A percentile compares a stretch with the other conserved stretches of the same genome.
Evolutionary conservation across 495 filamentous ascomycete genomes (phyloP).

Genomic region (Parathielavia hyrcaniae): DNA sequence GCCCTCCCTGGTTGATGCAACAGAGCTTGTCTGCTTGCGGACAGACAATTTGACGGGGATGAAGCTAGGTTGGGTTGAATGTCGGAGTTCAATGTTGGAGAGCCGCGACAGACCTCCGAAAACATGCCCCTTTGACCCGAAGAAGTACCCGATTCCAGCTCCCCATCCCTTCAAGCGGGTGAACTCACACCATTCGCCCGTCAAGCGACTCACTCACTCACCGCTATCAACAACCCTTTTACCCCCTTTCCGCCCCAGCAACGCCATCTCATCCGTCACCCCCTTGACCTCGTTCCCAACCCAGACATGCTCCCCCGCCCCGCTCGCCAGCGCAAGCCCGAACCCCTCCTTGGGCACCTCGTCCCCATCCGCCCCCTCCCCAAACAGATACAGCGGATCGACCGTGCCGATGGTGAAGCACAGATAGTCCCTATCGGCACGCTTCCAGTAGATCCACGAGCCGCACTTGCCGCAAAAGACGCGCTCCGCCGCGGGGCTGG

Average conservation of each 20-base stretch:
- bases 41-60: no score
- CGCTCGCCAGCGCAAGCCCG: constrained; percentile 30
- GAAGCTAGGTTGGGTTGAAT: no score
- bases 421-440: constrained; percentile 15
- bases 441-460: constrained; percentile 35
- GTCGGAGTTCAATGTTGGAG: not conserved
- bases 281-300: constrained; percentile 37
- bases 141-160: no score
- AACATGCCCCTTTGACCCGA: no score
- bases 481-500: constrained; percentile 30
- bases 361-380: constrained; percentile 24
- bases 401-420: constrained; percentile 32
- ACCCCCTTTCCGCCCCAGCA: constrained; percentile 4
- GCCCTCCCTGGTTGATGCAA: no score
- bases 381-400: constrained; percentile 35
- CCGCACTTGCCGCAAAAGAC: constrained; percentile 37
- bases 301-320: constrained; percentile 23
- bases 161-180: not conserved
- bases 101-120: no score
- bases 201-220: not conserved
- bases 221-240: not conserved
- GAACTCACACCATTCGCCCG: no score
- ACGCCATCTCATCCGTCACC: constrained; percentile 31
- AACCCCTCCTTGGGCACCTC: constrained; percentile 27
- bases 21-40: no score